phyloP scores from a whole-genome alignment of 2,329 filamentous ascomycete genomes.

The Exophiala sp. region DNA sequence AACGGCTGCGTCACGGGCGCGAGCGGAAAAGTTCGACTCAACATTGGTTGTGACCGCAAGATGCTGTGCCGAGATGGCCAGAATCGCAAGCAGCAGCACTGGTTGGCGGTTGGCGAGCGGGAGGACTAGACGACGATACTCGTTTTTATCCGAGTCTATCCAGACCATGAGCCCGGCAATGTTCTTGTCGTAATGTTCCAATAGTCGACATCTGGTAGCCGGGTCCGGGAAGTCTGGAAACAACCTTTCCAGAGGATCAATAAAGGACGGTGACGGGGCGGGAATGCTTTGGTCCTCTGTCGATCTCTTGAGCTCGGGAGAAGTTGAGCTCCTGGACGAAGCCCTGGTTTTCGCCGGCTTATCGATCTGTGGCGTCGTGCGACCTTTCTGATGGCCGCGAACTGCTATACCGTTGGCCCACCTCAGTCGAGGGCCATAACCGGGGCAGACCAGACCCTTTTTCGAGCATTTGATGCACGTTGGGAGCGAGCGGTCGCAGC shows the following conservation, averaged over 20 bases:
- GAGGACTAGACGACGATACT: conserved; percentile 21
- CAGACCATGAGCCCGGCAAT: conserved; percentile 25
- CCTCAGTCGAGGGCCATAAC: conserved; percentile 28
- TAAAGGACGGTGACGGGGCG: not conserved
- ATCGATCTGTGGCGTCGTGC: conserved; percentile 18
- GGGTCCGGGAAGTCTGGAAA: conserved; percentile 57
- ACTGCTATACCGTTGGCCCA: conserved; percentile 31
- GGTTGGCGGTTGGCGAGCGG: conserved; percentile 18
- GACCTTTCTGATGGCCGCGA: conserved; percentile 28
- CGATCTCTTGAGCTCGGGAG: conserved; percentile 9
- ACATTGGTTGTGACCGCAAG: conserved; percentile 18
- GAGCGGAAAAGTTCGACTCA: conserved; percentile 17
- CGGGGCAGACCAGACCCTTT: conserved; percentile 29
- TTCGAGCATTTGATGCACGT: conserved; percentile 29
- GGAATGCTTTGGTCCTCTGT: conserved; percentile 4
- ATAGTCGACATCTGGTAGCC: conserved; percentile 69
- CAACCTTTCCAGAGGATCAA: conserved; percentile 12
- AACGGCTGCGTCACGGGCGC: conserved; percentile 21
- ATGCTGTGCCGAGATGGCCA: conserved; percentile 23
- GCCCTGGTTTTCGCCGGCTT: conserved; percentile 12
- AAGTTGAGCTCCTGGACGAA: conserved; percentile 10
- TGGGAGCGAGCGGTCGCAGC: conserved; percentile 29
- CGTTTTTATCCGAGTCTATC: conserved; percentile 23
- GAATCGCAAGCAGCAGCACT: conserved; percentile 19
- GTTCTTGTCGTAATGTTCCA: conserved; percentile 45